Conservation (phyloP, 139 green algal genomes). For the Cymbomonas tetramitiformis region DNA sequence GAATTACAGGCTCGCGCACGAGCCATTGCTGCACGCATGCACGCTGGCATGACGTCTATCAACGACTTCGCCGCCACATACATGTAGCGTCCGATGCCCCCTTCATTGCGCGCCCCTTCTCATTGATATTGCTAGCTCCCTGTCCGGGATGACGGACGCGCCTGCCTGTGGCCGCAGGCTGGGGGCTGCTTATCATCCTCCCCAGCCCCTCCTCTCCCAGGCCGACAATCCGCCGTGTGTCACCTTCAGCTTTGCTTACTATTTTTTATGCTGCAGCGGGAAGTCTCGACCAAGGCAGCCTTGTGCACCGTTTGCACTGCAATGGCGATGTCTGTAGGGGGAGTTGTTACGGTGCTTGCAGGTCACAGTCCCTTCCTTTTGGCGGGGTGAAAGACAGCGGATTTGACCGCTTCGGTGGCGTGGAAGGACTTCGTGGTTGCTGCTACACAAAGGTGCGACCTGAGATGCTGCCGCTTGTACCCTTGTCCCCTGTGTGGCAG, state of each 20-base stretch:
- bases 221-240: too few relatives aligned
- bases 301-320: too few relatives aligned
- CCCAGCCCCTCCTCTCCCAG: too few relatives aligned
- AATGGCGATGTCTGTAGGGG: too few relatives aligned
- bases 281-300: too few relatives aligned
- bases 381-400: conserved; percentile 86
- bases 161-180: too few relatives aligned
- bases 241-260: too few relatives aligned
- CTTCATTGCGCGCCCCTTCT: not conserved
- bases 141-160: too few relatives aligned
- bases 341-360: not conserved
- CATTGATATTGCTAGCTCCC: not conserved
- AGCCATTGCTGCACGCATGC: conserved; percentile 35
- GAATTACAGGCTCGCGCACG: too few relatives aligned
- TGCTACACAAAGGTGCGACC: conserved; percentile 44
- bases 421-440: conserved; percentile 85
- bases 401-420: conserved; percentile 83
- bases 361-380: conserved; percentile 89
- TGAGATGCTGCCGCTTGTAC: not conserved
- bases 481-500: not conserved
- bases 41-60: conserved; percentile 75
- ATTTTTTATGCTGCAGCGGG: conserved; percentile 2
- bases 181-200: too few relatives aligned
- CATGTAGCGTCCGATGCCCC: conserved; percentile 59
- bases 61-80: conserved; percentile 94